These are phyloP conservation scores for Pharus latifolius DNA, from an alignment of 176 grass and related monocot genomes.

Conservation along the genomic window DNA sequence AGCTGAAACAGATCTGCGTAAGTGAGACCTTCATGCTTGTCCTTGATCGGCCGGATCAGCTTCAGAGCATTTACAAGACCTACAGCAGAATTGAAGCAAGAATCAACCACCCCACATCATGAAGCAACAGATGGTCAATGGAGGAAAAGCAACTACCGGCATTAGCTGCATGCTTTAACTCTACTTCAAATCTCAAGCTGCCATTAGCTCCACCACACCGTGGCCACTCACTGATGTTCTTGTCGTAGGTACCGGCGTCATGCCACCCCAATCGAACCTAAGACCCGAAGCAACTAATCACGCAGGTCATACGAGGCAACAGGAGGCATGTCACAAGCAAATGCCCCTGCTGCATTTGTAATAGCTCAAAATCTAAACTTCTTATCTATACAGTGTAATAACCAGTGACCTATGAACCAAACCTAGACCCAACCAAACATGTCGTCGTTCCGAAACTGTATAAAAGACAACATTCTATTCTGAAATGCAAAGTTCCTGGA, in stretches of 20 bases:
- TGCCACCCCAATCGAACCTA: constrained; percentile 91
- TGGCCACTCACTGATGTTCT: constrained; percentile 77
- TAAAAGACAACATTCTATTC: neutral
- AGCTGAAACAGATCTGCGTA: constrained; percentile 92
- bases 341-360: neutral
- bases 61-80: constrained; percentile 84
- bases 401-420: neutral
- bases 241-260: constrained; percentile 76
- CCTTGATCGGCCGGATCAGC: constrained; percentile 69
- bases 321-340: neutral
- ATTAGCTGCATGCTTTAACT: constrained; percentile 78
- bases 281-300: constrained; percentile 7
- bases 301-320: neutral
- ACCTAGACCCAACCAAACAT: neutral
- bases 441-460: neutral
- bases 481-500: neutral
- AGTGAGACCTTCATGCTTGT: constrained; percentile 64
- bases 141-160: constrained; percentile 43
- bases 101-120: neutral
- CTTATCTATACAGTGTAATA: neutral
- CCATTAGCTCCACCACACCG: constrained; percentile 75
- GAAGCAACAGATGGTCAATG: neutral
- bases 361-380: neutral
- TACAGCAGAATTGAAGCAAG: neutral
- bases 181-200: constrained; percentile 78